Base-by-base conservation (phyloP, 495 filamentous ascomycete species). In the Aspergillus avenaceus region DNA sequence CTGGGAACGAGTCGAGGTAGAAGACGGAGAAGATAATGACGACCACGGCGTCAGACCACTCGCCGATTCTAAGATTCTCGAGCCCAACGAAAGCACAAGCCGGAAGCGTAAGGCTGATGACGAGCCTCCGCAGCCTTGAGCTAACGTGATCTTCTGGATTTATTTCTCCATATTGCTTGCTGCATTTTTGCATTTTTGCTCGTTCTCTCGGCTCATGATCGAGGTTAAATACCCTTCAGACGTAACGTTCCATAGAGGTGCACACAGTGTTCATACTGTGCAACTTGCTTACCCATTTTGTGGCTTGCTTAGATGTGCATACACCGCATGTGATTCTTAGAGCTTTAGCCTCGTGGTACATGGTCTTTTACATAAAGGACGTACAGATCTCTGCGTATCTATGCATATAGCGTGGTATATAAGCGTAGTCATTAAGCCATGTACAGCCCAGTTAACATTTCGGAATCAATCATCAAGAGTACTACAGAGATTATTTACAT, bases 1-100 rank as follows among this genome's bases (percentile, higher is more conserved):
- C 21, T 76, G 72, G 72, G 72, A 76, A 43, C 73, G 72, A 47
- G 62, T 76, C 18, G 72, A 76, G 43, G 66, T 54, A 4, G 65
- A 72, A 34, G 69, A 73, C 45, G 67, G 55, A 8, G 64, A 72
- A 6, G 59, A 62, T 21, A 56, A 66, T 11, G 67, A 56, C 13
- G 63, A 73, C 23, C 64, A 72, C 47, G 72, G 66, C 4, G 62
- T 75, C 3, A 56, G 61, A 28, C 55, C 54, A 18, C 51, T 73
- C 16, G 47, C 53, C 11, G 71, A 65, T 8, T 73, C 66, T 5
- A 63, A 43, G 18, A 26, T 63, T 13, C 45, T 71, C 7, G 68
- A 71, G 8, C 50, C 50, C 1, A 58, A 66, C 1, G 63, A 64
- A 18, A 40, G 50, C 8, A 36, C 42, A 16, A 62, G 56, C 16